Evolutionary conservation across 75 land plant genomes (phyloP).

Genomic region (Cupressus sempervirens): DNA sequence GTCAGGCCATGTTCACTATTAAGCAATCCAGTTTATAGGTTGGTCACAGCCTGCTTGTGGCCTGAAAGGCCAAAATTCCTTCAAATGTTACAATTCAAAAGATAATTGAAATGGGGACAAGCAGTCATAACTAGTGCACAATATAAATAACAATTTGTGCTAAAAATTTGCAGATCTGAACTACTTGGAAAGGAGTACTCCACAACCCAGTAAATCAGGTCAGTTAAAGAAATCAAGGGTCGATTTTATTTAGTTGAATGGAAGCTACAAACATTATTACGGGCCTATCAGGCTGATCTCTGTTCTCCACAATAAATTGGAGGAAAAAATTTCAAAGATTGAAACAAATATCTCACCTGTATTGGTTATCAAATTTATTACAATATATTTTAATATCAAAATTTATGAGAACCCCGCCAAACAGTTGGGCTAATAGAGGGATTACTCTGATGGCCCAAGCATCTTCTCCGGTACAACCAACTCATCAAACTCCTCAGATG

Average conservation of each 20-base stretch:
- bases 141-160: not conserved
- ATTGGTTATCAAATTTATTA: not conserved
- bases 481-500: constrained; percentile 65
- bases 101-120: too few relatives aligned
- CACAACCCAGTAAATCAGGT: not conserved
- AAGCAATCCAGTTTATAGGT: too few relatives aligned
- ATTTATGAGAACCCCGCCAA: not conserved
- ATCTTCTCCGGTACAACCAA: constrained; percentile 91
- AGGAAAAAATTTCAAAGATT: not conserved
- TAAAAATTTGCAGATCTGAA: not conserved
- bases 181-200: not conserved
- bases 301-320: not conserved
- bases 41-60: not conserved
- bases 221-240: not conserved
- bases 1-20: not conserved
- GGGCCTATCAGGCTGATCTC: not conserved
- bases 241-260: not conserved
- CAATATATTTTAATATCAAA: not conserved
- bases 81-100: too few relatives aligned
- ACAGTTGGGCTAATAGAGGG: not conserved
- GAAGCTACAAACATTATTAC: not conserved
- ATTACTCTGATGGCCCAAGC: constrained; percentile 76
- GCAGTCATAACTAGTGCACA: too few relatives aligned
- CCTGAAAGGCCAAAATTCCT: not conserved
- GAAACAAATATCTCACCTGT: not conserved